Conservation (phyloP, 2,329 filamentous ascomycete genomes). For the Grosmannia serpens region DNA sequence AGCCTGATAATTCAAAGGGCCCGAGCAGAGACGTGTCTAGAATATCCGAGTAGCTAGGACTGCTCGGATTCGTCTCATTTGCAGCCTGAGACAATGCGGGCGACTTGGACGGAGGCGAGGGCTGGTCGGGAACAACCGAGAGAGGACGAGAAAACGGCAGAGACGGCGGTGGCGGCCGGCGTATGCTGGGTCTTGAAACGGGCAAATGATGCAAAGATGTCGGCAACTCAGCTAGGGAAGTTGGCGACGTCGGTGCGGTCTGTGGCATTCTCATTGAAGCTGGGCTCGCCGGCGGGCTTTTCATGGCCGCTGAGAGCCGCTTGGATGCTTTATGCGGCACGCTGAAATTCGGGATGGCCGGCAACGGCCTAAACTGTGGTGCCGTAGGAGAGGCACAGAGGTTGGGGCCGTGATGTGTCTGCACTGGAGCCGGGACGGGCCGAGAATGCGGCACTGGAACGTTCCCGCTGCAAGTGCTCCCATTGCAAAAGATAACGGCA, state of each 20-base stretch:
- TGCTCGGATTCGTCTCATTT: neutral
- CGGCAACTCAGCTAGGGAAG: neutral
- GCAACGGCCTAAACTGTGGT: neutral
- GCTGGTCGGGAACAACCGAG: conserved; percentile 43
- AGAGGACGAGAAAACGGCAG: conserved; percentile 38
- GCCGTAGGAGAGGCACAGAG: neutral
- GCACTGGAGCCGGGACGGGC: neutral
- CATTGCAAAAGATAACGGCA: neutral
- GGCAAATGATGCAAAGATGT: neutral
- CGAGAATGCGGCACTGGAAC: neutral
- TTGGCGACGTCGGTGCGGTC: neutral
- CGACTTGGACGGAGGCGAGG: conserved; percentile 27
- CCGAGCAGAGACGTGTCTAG: conserved; percentile 15
- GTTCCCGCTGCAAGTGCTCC: too few species aligned
- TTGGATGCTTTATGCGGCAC: conserved; percentile 34
- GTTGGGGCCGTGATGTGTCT: neutral
- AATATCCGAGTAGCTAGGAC: conserved; percentile 2
- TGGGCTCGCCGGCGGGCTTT: conserved; percentile 5
- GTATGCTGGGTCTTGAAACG: conserved; percentile 15
- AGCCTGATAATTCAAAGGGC: conserved; percentile 8
- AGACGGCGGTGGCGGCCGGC: conserved; percentile 29
- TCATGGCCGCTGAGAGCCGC: conserved; percentile 29
- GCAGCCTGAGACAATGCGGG: conserved; percentile 7
- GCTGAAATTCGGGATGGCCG: conserved; percentile 39
- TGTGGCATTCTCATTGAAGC: neutral